phyloP scores from a whole-genome alignment of 2,329 filamentous ascomycete genomes.

The Parastagonospora nodorum region DNA sequence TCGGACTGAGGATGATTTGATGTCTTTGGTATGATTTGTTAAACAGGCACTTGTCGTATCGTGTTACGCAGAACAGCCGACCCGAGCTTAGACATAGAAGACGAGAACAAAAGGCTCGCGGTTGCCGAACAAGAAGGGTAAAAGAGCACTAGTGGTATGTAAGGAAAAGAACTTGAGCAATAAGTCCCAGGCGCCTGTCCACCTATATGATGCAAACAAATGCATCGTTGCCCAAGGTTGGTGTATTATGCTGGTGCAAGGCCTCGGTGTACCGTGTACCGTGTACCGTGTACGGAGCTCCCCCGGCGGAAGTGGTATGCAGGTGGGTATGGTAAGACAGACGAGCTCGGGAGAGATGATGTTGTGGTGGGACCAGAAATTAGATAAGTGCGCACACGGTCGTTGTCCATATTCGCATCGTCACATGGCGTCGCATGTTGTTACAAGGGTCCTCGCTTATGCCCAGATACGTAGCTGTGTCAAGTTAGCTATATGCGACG shows the following conservation, averaged over 20 bases:
- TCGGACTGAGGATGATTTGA: slow-evolving; percentile 12
- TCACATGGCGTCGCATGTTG: slow-evolving; percentile 36
- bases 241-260: slow-evolving; percentile 40
- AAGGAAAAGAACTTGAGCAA: slow-evolving; percentile 31
- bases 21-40: slow-evolving; percentile 16
- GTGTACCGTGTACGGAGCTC: slow-evolving; percentile 16
- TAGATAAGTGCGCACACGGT: slow-evolving; percentile 33
- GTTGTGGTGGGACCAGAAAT: slow-evolving; percentile 33
- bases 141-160: slow-evolving; percentile 41
- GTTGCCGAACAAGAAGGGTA: slow-evolving; percentile 22
- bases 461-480: slow-evolving; percentile 59
- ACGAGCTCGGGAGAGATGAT: slow-evolving; percentile 27
- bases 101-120: slow-evolving; percentile 16
- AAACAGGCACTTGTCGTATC: slow-evolving; percentile 20
- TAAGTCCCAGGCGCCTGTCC: slow-evolving; percentile 40
- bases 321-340: slow-evolving; percentile 38
- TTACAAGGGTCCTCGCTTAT: slow-evolving; percentile 38
- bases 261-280: slow-evolving; percentile 16
- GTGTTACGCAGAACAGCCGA: slow-evolving; percentile 35
- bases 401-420: slow-evolving; percentile 37
- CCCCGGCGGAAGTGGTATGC: slow-evolving; percentile 24
- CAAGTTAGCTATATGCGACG: slow-evolving; percentile 27
- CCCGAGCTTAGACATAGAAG: slow-evolving; percentile 20
- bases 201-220: slow-evolving; percentile 28
- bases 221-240: slow-evolving; percentile 34